Evolutionary conservation across 805 yeast genomes (phyloP), one percentile per base, ranked within the genome.

Genomic region (Candida mattraensis): DNA sequence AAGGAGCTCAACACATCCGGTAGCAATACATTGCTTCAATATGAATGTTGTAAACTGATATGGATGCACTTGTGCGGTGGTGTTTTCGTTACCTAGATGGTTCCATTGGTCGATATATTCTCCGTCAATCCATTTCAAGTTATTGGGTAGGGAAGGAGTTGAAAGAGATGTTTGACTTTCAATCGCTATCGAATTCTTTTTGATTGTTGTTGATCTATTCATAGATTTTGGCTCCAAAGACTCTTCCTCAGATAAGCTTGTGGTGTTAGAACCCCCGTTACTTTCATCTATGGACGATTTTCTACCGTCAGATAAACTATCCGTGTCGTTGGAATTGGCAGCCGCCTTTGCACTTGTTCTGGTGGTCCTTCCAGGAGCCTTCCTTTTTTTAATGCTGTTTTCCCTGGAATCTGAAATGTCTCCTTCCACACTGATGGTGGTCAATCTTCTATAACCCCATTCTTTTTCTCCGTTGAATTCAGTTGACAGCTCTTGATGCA

Each of bases 21-120:
- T 66, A 47, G 83, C 87, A 48, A 84, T 76, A 31, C 95, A 94
- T 54, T 86, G 83, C 45, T 78, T 76, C 43, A 91, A 64, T 8
- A 91, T 68, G 55, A 76, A 85, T 36, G 83, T 83, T n/a, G 98
- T 91, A 63, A 93, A 89, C 55, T 83, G 83, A 64, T 83, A 87
- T 2, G 99, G 98, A 57, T 91, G 97, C 5, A 93, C 96, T 63
- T 93, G 98, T 0, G 97, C 98, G 1, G 97, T 91, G 10, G 94
- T 80, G 42, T 83, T 89, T 19, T 76, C 73, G 15, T 85, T 91
- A 19, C 98, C 97, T 33, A 91, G 63, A 7, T 77, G 72, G 2
- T 89, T 78, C 81, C 95, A 87, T 37, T 74, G 80, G 39, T 71
- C 72, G 6, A 91, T 79, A 18, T 82, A 56, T 4, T 74, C 70